Evolutionary conservation across 1,139 yeast genomes (phyloP).

Genomic region (Candida tropicalis): DNA sequence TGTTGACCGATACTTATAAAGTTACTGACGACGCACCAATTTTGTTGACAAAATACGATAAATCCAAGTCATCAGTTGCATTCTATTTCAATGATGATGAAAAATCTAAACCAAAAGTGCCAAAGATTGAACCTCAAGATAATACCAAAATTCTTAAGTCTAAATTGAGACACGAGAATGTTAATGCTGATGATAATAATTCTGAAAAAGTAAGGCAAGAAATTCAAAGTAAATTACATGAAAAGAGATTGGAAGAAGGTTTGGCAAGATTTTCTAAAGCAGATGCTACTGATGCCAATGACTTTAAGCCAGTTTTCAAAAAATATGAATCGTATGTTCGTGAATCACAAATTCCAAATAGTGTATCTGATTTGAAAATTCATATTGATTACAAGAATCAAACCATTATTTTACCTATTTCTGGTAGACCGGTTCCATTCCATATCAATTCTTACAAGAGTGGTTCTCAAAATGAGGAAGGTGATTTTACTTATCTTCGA

Average conservation of each 20-base stretch:
- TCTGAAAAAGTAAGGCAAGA: slow-evolving; percentile 82
- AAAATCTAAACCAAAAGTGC: slow-evolving; percentile 20
- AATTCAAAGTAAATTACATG: slow-evolving; percentile 81
- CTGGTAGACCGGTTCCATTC: slow-evolving; percentile 97
- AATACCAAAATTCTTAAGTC: slow-evolving; percentile 70
- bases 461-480: slow-evolving; percentile 95
- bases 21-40: slow-evolving; percentile 65
- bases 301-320: slow-evolving; percentile 75
- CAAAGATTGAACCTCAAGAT: slow-evolving; percentile 57
- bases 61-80: slow-evolving; percentile 72
- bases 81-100: slow-evolving; percentile 79
- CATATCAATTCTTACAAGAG: slow-evolving; percentile 93
- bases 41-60: slow-evolving; percentile 74
- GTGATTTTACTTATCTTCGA: slow-evolving; percentile 88
- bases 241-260: slow-evolving; percentile 85
- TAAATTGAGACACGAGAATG: slow-evolving; percentile 76
- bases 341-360: slow-evolving; percentile 85
- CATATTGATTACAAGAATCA: slow-evolving; percentile 88
- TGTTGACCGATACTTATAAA: slow-evolving; percentile 82
- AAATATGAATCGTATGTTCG: slow-evolving; percentile 93
- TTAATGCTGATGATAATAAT: slow-evolving; percentile 68
- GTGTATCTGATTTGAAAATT: slow-evolving; percentile 80
- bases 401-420: slow-evolving; percentile 86
- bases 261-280: slow-evolving; percentile 73
- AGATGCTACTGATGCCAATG: slow-evolving; percentile 68